phyloP scores from a whole-genome alignment of 2,329 filamentous ascomycete species.

The Pyrenochaeta sp. region DNA sequence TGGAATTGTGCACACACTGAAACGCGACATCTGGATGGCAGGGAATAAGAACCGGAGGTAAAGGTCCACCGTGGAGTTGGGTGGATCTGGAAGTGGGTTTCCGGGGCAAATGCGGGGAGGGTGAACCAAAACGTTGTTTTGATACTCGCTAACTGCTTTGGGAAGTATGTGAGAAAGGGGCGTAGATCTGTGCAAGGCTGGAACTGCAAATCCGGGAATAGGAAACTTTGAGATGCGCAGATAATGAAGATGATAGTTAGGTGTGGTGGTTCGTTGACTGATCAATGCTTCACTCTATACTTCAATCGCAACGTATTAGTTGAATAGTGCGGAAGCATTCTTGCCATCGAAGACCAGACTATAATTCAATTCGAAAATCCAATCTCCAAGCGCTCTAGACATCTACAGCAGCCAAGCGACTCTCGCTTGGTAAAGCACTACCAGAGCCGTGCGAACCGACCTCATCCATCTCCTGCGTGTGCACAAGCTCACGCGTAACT shows the following conservation, averaged over 20 bases:
- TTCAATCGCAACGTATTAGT: too few relatives aligned
- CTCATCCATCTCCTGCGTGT: neutral
- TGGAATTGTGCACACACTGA: too few relatives aligned
- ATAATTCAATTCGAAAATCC: neutral
- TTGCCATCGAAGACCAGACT: neutral
- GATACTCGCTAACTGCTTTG: neutral
- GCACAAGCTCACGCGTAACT: conserved; percentile 10
- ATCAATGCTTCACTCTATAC: too few relatives aligned
- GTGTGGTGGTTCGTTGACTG: too few relatives aligned
- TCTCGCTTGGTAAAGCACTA: conserved; percentile 1
- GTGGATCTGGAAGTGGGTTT: conserved; percentile 5
- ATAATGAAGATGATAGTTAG: too few relatives aligned
- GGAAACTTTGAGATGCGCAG: too few relatives aligned
- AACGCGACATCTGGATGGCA: too few relatives aligned
- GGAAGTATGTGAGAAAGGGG: neutral
- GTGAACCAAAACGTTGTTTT: neutral
- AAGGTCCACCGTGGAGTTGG: too few relatives aligned
- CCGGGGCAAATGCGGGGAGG: conserved; percentile 3
- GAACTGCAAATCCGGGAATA: too few relatives aligned
- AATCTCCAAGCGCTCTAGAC: neutral
- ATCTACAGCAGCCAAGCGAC: neutral
- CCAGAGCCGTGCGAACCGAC: neutral
- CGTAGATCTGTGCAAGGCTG: too few relatives aligned
- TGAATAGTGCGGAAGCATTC: too few relatives aligned
- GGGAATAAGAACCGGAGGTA: too few relatives aligned